These are phyloP conservation scores for Drosera capensis DNA, from an alignment of 148 eudicot genomes.

Conservation along the genomic window DNA sequence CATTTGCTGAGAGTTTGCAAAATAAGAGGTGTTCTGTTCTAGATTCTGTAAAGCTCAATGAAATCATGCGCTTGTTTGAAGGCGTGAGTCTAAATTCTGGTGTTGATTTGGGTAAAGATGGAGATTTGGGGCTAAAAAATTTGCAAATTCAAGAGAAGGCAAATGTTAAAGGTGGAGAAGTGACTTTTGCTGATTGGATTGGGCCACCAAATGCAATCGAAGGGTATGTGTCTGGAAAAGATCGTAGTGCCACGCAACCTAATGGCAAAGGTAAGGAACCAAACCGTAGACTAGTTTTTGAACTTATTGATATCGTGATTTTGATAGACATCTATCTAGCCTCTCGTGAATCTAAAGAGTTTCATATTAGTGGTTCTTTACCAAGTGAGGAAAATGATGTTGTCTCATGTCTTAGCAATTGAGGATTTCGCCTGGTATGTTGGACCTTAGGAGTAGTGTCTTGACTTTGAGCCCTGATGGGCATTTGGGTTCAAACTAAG, in stretches of 20 bases:
- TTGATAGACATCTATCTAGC: too few relatives aligned
- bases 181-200: slow-evolving; percentile 64
- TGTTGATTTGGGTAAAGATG: slow-evolving; percentile 18
- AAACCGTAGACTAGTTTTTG: background rate
- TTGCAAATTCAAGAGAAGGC: slow-evolving; percentile 64
- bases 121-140: slow-evolving; percentile 28
- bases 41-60: slow-evolving; percentile 32
- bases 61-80: slow-evolving; percentile 41
- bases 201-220: slow-evolving; percentile 87
- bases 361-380: slow-evolving; percentile 11
- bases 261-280: slow-evolving; percentile 23
- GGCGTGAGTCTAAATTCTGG: slow-evolving; percentile 18
- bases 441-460: slow-evolving; percentile 14
- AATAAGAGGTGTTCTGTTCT: slow-evolving; percentile 45
- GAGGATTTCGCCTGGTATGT: slow-evolving; percentile 8
- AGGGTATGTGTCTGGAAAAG: slow-evolving; percentile 71
- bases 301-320: too few relatives aligned
- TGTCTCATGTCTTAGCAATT: background rate
- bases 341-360: background rate
- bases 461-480: slow-evolving; percentile 12
- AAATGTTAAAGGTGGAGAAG: slow-evolving; percentile 28
- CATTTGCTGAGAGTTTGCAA: slow-evolving; percentile 51
- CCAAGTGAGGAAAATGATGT: slow-evolving; percentile 6
- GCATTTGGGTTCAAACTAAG: slow-evolving; percentile 15
- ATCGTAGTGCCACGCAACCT: slow-evolving; percentile 17